Conservation (phyloP, 805 yeast genomes). For the Suhomyces tanzawaensis region DNA sequence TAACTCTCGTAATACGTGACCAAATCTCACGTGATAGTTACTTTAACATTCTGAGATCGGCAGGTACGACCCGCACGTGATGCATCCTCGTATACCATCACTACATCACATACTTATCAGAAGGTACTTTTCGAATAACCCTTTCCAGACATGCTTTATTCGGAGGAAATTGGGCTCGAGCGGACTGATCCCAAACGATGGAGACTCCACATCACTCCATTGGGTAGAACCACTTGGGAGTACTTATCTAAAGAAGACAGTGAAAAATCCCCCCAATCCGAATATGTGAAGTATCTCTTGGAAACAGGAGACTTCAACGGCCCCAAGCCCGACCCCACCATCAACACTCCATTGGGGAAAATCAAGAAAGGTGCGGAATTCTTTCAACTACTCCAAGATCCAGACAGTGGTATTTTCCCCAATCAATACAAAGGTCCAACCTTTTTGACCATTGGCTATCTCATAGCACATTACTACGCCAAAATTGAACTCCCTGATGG, state of each 20-base stretch:
- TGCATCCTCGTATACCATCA: too few species aligned
- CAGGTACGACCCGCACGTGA: too few species aligned
- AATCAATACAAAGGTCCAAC: constrained; percentile 96
- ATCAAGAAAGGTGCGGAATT: constrained; percentile 75
- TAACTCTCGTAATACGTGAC: too few species aligned
- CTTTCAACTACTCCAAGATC: constrained; percentile 67
- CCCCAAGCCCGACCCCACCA: constrained; percentile 37
- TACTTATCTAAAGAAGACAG: constrained; percentile 47
- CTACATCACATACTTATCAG: too few species aligned
- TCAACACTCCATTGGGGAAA: constrained; percentile 52
- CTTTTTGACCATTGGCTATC: constrained; percentile 92
- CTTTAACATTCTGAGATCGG: too few species aligned
- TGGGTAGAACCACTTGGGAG: constrained; percentile 84
- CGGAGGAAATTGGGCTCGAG: constrained; percentile 68
- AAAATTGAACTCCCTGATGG: constrained; percentile 66
- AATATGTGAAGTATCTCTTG: constrained; percentile 55
- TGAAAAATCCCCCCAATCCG: constrained; percentile 47
- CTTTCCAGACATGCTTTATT: constrained; percentile 50
- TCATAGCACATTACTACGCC: constrained; percentile 70
- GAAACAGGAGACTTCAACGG: constrained; percentile 35
- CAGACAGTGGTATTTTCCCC: constrained; percentile 80
- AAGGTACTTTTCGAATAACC: too few species aligned
- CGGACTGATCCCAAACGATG: constrained; percentile 70
- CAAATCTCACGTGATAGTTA: too few species aligned
- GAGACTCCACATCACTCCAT: constrained; percentile 66